Conservation (phyloP, 192 early-diverging fungal genomes). For the Bifiguratus adelaidae region DNA sequence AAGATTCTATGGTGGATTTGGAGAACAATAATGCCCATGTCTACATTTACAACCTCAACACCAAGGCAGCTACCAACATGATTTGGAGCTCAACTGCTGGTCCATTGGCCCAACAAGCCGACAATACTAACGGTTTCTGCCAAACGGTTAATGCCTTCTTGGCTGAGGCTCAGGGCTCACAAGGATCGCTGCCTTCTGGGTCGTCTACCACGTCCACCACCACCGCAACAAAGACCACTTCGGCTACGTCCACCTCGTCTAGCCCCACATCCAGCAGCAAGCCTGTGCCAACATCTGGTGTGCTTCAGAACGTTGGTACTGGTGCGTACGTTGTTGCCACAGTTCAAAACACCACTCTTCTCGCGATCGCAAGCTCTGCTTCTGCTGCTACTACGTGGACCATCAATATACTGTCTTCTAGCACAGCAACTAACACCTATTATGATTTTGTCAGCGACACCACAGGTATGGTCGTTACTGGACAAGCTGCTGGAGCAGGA, state of each 20-base stretch:
- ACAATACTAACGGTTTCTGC: slow-evolving; percentile 8
- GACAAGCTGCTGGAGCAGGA: not conserved
- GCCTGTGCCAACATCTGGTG: not conserved
- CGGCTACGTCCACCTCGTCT: too few relatives aligned
- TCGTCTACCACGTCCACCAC: too few relatives aligned
- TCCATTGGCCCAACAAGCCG: slow-evolving; percentile 2
- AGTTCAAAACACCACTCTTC: not conserved
- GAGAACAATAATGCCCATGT: not conserved
- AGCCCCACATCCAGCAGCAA: too few relatives aligned
- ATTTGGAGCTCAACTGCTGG: not conserved
- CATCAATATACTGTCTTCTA: not conserved
- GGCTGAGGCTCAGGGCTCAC: too few relatives aligned
- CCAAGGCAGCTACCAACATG: slow-evolving; percentile 8
- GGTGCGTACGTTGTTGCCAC: slow-evolving; percentile 2
- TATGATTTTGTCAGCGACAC: not conserved
- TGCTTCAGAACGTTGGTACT: not conserved
- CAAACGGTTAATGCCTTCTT: slow-evolving; percentile 11
- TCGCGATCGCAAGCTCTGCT: not conserved
- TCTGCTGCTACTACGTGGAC: not conserved
- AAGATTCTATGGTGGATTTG: slow-evolving; percentile 6
- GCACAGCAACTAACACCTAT: not conserved
- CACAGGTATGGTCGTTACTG: not conserved
- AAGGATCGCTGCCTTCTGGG: too few relatives aligned
- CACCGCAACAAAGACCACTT: too few relatives aligned
- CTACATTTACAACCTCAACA: slow-evolving; percentile 9